Evolutionary conservation across 768 basidiomycete genomes (phyloP), one percentile per base, ranked within the genome.

Genomic region (Collybiopsis confluens): DNA sequence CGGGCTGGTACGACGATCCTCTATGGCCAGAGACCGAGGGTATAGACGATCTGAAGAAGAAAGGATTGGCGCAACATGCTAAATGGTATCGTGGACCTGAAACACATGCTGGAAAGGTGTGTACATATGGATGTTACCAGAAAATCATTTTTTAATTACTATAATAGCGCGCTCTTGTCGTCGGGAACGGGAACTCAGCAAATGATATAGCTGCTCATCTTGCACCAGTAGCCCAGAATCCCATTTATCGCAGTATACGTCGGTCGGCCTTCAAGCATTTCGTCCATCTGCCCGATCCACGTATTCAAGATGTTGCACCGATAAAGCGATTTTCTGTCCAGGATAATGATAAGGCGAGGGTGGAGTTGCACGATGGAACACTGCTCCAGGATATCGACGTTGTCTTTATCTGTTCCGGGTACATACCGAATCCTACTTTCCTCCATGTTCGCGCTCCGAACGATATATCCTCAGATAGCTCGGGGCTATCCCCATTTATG

Each of bases 181-280:
- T 81, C 3, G 80, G 75, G 10, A 80, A 80, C 21, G 79, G 75
- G 18, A 77, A 80, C 46, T 80, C 79, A 2, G 69, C 71, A 33
- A 81, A 81, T 57, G 80, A 81, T 45, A 75, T 81, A 36, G 75
- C 76, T 0, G 71, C 74, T 1, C 77, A 79, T 33, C 66, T 80
- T 0, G 70, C 68, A 0, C 53, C 68, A 0, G 62, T 78, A 13
- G 70, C 70, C 1, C 56, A 64, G 33, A 55, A 64, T 1, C 78
- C 80, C 4, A 68, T 80, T 0, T 75, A 74, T 57, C 75, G 79
- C 43, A 77, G 74, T 11, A 70, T 73, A 23, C 75, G 79, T 2
- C 70, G 74, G 0, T 65, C 70, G 10, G 69, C 70, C 6, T 67
- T 77, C 58, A 62, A 61, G 1, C 59, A 61, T 9, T 76, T 74